These are phyloP conservation scores for Malus hybrid DNA, from an alignment of 331 rosid species.

Conservation along the genomic window DNA sequence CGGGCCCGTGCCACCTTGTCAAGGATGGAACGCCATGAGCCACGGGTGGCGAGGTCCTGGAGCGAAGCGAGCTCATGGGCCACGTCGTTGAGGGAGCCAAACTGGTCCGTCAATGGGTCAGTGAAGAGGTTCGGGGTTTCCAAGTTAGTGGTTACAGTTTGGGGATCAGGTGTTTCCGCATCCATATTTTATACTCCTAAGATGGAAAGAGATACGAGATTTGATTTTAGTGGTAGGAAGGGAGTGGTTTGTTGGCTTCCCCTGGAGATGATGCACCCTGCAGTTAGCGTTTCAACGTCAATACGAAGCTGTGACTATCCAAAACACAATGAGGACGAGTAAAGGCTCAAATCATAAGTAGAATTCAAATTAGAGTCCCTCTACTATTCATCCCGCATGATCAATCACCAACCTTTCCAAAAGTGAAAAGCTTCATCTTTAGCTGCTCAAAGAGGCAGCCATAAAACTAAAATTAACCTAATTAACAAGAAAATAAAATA, in stretches of 20 bases:
- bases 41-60: constrained; percentile 74
- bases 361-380: too few species aligned
- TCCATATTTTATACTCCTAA: constrained; percentile 13
- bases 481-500: neutral
- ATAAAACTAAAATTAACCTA: neutral
- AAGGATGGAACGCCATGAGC: constrained; percentile 85
- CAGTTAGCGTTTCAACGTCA: neutral
- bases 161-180: constrained; percentile 8
- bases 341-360: too few species aligned
- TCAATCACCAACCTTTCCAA: too few species aligned
- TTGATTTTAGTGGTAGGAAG: neutral
- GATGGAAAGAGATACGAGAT: neutral
- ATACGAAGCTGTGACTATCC: too few species aligned
- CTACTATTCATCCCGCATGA: too few species aligned
- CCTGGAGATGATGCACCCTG: neutral
- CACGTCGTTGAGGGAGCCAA: constrained; percentile 41
- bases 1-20: constrained; percentile 83
- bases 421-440: too few species aligned
- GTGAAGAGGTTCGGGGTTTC: constrained; percentile 18
- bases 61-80: constrained; percentile 60
- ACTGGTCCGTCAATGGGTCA: constrained; percentile 41
- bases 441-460: too few species aligned
- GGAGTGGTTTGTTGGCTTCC: neutral
- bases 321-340: too few species aligned
- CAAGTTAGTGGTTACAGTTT: constrained; percentile 15